Evolutionary conservation across 805 yeast genomes (phyloP).

Genomic region (Blastobotrys peoriensis): DNA sequence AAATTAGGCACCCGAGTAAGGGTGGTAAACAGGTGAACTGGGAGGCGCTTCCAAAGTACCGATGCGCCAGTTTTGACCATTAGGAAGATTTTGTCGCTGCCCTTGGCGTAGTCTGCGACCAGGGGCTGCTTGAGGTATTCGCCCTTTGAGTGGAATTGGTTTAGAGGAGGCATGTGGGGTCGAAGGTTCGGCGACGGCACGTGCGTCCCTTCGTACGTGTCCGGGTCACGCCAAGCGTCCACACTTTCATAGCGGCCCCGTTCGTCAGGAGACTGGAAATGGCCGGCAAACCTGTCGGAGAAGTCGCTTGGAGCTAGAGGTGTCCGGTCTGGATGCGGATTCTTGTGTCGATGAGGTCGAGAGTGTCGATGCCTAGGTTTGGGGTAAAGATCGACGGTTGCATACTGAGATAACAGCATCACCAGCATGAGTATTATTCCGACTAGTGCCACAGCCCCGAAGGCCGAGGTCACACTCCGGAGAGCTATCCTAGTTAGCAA

Average conservation of each 20-base stretch:
- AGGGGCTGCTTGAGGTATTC: slow-evolving; percentile 19
- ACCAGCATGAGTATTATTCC: not conserved
- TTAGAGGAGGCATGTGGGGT: slow-evolving; percentile 1
- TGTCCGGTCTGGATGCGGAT: not conserved
- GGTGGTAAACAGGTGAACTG: slow-evolving; percentile 32
- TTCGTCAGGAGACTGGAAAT: not conserved
- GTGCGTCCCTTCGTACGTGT: slow-evolving; percentile 8
- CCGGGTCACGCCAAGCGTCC: slow-evolving; percentile 12
- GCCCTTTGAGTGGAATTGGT: slow-evolving; percentile 8
- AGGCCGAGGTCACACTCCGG: not conserved
- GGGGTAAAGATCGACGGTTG: not conserved
- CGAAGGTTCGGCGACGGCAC: slow-evolving; percentile 2
- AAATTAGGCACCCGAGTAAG: slow-evolving; percentile 29
- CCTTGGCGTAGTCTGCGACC: slow-evolving; percentile 1
- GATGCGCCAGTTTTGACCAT: slow-evolving; percentile 34
- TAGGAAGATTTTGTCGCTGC: slow-evolving; percentile 22
- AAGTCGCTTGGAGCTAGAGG: not conserved
- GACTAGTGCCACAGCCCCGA: not conserved
- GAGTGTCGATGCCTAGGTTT: not conserved
- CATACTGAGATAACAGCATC: not conserved
- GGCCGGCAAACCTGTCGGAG: not conserved
- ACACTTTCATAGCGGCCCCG: slow-evolving; percentile 6
- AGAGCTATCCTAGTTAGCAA: too few relatives aligned
- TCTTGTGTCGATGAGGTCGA: not conserved
- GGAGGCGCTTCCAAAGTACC: slow-evolving; percentile 31